Evolutionary conservation across 192 early-diverging fungal genomes (phyloP).

Genomic region (Borealophlyctis nickersoniae): DNA sequence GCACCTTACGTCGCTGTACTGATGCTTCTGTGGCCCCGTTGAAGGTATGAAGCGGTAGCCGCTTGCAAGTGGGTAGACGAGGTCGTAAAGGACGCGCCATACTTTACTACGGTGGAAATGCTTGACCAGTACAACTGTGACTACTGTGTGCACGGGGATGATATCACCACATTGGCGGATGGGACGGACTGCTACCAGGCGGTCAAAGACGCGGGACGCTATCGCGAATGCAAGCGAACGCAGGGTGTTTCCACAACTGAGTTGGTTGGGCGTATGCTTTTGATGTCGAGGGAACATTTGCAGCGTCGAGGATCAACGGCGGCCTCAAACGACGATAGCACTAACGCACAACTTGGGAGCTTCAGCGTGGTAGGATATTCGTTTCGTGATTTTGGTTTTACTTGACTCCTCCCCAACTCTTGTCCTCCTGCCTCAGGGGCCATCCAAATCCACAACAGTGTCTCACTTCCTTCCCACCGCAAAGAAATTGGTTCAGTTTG

Average conservation of each 20-base stretch:
- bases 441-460: constrained; percentile 55
- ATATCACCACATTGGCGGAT: constrained; percentile 94
- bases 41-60: constrained; percentile 85
- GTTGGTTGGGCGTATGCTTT: constrained; percentile 91
- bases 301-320: constrained; percentile 6
- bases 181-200: constrained; percentile 95
- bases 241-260: constrained; percentile 96
- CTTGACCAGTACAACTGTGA: constrained; percentile 87
- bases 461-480: constrained; percentile 89
- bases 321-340: constrained; percentile 1
- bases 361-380: not conserved
- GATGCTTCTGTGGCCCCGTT: constrained; percentile 7
- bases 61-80: constrained; percentile 97
- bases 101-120: constrained; percentile 81
- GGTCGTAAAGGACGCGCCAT: constrained; percentile 90
- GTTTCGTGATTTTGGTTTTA: too few relatives aligned
- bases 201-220: constrained; percentile 92
- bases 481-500: constrained; percentile 86
- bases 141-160: constrained; percentile 96
- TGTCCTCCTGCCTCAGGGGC: constrained; percentile 20
- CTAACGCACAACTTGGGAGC: constrained; percentile 18
- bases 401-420: too few relatives aligned
- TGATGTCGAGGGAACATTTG: constrained; percentile 82
- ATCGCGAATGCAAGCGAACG: constrained; percentile 95
- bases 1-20: too few relatives aligned